Percentiles rank a stretch among this genome's conserved stretches.
phyloP scores from a whole-genome alignment of 2,329 filamentous ascomycete genomes.

The Sporothrix protearum region DNA sequence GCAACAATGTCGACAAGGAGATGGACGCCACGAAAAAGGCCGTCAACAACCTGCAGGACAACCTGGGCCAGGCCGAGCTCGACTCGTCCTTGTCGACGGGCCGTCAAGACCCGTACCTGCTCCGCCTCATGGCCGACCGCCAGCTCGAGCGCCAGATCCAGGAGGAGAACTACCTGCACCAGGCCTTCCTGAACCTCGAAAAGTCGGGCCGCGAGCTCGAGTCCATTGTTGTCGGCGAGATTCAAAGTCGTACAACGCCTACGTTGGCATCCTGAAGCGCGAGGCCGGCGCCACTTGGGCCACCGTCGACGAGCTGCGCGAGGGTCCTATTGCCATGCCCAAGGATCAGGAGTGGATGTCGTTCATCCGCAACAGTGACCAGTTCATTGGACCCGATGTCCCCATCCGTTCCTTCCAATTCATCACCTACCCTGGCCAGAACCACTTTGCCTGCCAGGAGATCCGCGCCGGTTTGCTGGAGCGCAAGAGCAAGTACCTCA shows the following conservation, averaged over 20 bases:
- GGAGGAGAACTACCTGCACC: conserved; percentile 93
- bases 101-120: conserved; percentile 87
- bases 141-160: conserved; percentile 91
- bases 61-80: conserved; percentile 72
- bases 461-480: conserved; percentile 88
- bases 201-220: conserved; percentile 92
- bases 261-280: conserved; percentile 84
- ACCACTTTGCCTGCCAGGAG: conserved; percentile 77
- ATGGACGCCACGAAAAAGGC: conserved; percentile 79
- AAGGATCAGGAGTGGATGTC: conserved; percentile 87
- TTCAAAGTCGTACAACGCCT: conserved; percentile 94
- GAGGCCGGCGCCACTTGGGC: conserved; percentile 80
- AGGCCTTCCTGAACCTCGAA: conserved; percentile 94
- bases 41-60: conserved; percentile 76
- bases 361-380: conserved; percentile 76
- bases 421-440: conserved; percentile 86
- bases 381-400: conserved; percentile 81
- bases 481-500: conserved; percentile 97
- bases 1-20: conserved; percentile 93
- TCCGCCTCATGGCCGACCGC: conserved; percentile 79
- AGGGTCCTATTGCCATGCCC: conserved; percentile 85
- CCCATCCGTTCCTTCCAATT: conserved; percentile 74
- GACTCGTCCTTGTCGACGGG: conserved; percentile 72
- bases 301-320: conserved; percentile 74
- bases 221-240: conserved; percentile 92